A percentile compares a stretch with the other conserved stretches of the same genome.
phyloP scores from a whole-genome alignment of 306 rosid genomes.

The Cucurbita pepo region DNA sequence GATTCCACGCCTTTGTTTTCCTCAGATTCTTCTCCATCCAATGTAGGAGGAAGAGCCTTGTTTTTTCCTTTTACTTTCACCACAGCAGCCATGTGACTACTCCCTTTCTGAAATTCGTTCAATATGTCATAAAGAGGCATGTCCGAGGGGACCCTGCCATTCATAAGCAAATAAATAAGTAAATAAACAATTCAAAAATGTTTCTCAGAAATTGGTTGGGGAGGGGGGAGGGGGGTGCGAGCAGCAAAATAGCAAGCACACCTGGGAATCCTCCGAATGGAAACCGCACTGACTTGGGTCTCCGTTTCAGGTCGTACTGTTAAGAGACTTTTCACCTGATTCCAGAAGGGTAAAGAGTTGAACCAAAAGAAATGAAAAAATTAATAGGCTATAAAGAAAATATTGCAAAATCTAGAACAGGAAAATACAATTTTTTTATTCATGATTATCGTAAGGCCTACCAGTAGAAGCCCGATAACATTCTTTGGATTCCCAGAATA shows the following conservation, averaged over 20 bases:
- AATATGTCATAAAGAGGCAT: constrained; percentile 95
- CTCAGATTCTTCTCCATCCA: constrained; percentile 35
- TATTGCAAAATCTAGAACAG: not conserved
- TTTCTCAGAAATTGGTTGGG: not conserved
- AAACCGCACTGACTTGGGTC: constrained; percentile 88
- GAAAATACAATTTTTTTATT: not conserved
- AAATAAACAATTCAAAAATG: not conserved
- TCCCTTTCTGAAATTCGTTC: constrained; percentile 94
- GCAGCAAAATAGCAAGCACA: constrained; percentile 11
- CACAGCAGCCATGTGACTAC: constrained; percentile 99
- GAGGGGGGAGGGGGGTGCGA: not conserved
- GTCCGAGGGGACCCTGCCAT: constrained; percentile 79
- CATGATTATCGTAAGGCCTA: not conserved
- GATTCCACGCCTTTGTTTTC: constrained; percentile 22
- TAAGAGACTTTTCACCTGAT: constrained; percentile 88
- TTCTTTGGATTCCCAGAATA: constrained; percentile 86
- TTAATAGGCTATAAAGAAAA: not conserved
- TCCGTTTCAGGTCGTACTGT: constrained; percentile 97
- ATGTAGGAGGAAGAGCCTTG: constrained; percentile 22
- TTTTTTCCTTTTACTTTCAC: constrained; percentile 52
- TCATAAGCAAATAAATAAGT: not conserved
- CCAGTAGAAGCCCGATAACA: constrained; percentile 81
- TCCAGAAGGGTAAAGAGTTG: constrained; percentile 4
- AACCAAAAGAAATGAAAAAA: not conserved
- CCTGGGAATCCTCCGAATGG: constrained; percentile 91